A percentile compares a stretch with the other conserved stretches of the same genome.
Conservation (phyloP, 1,284 basidiomycete species). For the Pseudozyma sp. region DNA sequence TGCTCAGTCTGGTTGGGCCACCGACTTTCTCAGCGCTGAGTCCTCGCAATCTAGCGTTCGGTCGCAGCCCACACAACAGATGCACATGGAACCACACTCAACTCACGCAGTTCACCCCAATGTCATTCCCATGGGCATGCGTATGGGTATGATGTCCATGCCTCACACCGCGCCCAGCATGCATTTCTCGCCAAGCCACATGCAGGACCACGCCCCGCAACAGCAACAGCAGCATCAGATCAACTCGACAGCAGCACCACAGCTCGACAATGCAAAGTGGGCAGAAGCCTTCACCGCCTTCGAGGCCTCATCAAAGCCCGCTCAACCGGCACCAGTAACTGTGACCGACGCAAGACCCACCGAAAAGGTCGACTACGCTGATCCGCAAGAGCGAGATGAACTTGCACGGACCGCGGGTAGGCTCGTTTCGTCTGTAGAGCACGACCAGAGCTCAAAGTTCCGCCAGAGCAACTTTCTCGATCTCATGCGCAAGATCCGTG, state of each 20-base stretch:
- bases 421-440: constrained; percentile 69
- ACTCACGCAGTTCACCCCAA: constrained; percentile 30
- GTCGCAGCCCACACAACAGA: constrained; percentile 17
- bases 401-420: constrained; percentile 69
- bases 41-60: constrained; percentile 14
- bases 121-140: constrained; percentile 32
- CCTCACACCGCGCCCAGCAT: constrained; percentile 14
- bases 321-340: not conserved
- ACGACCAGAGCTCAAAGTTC: constrained; percentile 83
- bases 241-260: constrained; percentile 24
- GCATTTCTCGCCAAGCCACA: constrained; percentile 19
- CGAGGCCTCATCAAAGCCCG: constrained; percentile 26
- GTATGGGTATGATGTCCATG: constrained; percentile 37
- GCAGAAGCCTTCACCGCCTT: constrained; percentile 63
- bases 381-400: constrained; percentile 61
- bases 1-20: constrained; percentile 50
- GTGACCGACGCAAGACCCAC: constrained; percentile 12
- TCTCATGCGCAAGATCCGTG: constrained; percentile 85
- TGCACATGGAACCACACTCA: constrained; percentile 21
- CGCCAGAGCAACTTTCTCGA: constrained; percentile 86
- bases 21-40: constrained; percentile 49
- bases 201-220: constrained; percentile 24
- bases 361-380: constrained; percentile 29
- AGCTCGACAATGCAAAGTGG: constrained; percentile 54
- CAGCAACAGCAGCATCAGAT: constrained; percentile 12